Evolutionary conservation across 2,329 filamentous ascomycete species (phyloP).

Genomic region (Alternaria metachromatica): DNA sequence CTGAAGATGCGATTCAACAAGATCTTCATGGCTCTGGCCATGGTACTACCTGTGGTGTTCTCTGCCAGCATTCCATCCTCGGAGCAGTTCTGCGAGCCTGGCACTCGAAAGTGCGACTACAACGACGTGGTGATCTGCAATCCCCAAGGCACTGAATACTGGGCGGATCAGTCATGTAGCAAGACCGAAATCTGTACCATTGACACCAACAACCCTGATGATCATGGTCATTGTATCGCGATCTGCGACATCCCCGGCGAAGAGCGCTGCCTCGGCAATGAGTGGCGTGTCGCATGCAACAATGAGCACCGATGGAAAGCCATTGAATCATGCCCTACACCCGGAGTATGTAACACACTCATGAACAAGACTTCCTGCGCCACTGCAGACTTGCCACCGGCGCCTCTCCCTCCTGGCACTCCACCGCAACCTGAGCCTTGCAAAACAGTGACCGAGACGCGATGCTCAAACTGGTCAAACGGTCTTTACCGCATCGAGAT

Average conservation of each 20-base stretch:
- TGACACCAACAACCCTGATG: neutral
- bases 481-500: neutral
- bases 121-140: neutral
- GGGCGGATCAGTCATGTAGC: neutral
- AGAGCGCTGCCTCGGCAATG: neutral
- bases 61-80: neutral
- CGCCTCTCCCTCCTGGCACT: neutral
- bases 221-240: neutral
- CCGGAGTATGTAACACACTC: neutral
- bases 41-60: neutral
- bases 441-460: neutral
- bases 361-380: neutral
- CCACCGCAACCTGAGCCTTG: neutral
- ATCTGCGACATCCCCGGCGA: neutral
- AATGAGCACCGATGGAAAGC: neutral
- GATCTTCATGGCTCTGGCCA: neutral
- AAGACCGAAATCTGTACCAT: neutral
- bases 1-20: conserved; percentile 15
- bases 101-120: neutral
- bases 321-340: neutral
- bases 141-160: neutral
- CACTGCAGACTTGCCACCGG: neutral
- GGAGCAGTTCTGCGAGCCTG: neutral
- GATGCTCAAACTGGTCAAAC: neutral
- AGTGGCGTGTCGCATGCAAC: neutral